Base-by-base conservation (phyloP, 208 protist genomes). In the Trypanosoma scelopori region DNA sequence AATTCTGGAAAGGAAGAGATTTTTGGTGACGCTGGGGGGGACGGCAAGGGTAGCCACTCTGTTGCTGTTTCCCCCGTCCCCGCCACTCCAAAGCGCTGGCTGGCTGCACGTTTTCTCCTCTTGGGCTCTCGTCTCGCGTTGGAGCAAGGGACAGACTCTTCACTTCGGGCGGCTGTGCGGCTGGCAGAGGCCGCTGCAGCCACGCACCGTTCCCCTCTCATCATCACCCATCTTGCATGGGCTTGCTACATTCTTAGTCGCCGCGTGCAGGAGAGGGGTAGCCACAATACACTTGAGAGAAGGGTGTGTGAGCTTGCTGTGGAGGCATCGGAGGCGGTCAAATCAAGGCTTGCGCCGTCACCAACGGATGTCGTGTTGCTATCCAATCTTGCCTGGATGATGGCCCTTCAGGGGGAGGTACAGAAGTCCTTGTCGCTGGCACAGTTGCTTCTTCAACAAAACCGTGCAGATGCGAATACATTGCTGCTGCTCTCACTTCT, bases 401-500 rank as follows among this genome's bases (percentile, higher is more conserved):
- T 86, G 37, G 84, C 76, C 1, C 43, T 81, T 25, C 57, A 89
- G 12, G 82, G 84, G 2, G 71, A 82, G 4, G 39, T 45, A 9
- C 55, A 68, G 12, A 55, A 49, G 12, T 79, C 78, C 18, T 56
- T 64, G 7, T 41, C 32, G 39, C 51, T 74, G 15, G 69, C 83
- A 13, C 74, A 70, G 16, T 30, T 28, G 11, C 53, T 91, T 49
- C 39, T 85, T 15, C 42, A 60, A 23, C 18, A 46, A 23, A 58
- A 82, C 63, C 71, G 69, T 3, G 52, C 71, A 23, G 76, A 82
- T 63, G 81, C 77, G 60, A 65, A 87, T 47, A 80, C 68, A 4
- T 74, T 89, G 15, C 58, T 93, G 27, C 68, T 93, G 16, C 55
- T 87, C 22, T 61, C 80, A 37, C 68, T 93, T 52, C 63, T 89